A percentile compares a stretch with the other conserved stretches of the same genome.
Evolutionary conservation across 2,329 filamentous ascomycete species (phyloP).

Genomic region (Cryphonectria parasitica): DNA sequence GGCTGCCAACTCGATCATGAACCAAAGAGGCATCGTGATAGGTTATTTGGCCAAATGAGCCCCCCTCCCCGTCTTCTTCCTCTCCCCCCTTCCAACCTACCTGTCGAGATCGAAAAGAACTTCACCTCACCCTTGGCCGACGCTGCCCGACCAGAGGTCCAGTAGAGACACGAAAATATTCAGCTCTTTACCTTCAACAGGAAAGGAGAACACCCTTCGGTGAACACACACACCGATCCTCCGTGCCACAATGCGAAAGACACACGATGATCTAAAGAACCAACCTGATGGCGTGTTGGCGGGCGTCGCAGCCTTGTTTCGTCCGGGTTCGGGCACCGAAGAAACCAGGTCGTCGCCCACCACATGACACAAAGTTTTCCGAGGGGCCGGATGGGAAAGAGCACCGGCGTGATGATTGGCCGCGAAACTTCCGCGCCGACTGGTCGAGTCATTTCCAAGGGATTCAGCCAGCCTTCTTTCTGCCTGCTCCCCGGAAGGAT

Average conservation of each 20-base stretch:
- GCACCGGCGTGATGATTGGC: neutral
- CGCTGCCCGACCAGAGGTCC: neutral
- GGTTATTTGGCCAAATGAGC: neutral
- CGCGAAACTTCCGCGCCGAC: neutral
- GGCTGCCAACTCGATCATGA: neutral
- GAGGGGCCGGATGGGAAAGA: neutral
- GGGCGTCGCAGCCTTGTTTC: neutral
- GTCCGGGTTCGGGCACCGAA: slow-evolving; percentile 10
- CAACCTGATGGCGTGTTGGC: neutral
- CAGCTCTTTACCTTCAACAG: neutral
- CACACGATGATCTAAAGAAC: neutral
- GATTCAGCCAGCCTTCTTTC: neutral
- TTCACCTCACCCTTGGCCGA: neutral
- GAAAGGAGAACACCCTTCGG: neutral
- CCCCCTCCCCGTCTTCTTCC: neutral
- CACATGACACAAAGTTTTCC: neutral
- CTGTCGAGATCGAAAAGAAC: neutral
- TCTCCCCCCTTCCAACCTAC: neutral
- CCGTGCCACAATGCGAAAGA: neutral
- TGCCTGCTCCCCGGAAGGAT: neutral
- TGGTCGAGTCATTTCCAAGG: neutral
- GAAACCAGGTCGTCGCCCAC: neutral
- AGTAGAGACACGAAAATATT: neutral
- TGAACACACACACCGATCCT: neutral
- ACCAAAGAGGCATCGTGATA: neutral